These are phyloP conservation scores for Coniochaeta sp. DNA, from an alignment of 2,329 filamentous ascomycete species.

Conservation along the genomic window DNA sequence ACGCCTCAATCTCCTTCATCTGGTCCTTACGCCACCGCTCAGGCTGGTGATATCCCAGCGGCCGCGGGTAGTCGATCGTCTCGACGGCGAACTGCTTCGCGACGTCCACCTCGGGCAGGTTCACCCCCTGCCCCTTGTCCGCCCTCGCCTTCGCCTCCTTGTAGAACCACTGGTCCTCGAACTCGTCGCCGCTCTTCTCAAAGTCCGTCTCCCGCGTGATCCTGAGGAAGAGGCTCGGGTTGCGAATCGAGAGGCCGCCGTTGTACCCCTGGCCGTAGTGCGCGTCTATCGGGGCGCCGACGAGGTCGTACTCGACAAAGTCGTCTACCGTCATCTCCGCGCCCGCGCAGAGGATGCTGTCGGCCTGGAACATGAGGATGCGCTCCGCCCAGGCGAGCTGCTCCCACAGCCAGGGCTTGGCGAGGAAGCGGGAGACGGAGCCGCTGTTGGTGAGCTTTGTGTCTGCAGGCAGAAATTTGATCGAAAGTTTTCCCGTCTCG, in stretches of 20 bases:
- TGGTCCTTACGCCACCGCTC: conserved; percentile 15
- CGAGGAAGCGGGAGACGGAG: conserved; percentile 28
- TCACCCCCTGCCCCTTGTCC: conserved; percentile 5
- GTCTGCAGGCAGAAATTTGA: conserved; percentile 28
- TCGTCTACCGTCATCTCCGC: conserved; percentile 22
- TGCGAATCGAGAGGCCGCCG: conserved; percentile 24
- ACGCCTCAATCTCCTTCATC: conserved; percentile 18
- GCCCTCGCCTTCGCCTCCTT: conserved; percentile 13
- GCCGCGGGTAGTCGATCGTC: conserved; percentile 15
- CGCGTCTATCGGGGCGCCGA: conserved; percentile 21
- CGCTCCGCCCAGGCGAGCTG: conserved; percentile 24
- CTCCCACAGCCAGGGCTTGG: conserved; percentile 28
- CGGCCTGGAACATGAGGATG: conserved; percentile 30
- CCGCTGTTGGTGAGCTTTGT: conserved; percentile 24
- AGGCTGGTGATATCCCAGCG: conserved; percentile 20
- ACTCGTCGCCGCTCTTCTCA: conserved; percentile 8
- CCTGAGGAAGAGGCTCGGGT: conserved; percentile 16
- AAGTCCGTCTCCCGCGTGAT: conserved; percentile 9
- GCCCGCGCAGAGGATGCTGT: conserved; percentile 28
- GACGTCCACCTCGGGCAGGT: conserved; percentile 14
- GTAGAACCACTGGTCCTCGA: conserved; percentile 21
- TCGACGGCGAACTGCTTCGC: conserved; percentile 19
- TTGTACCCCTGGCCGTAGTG: conserved; percentile 20
- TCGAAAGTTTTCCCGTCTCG: conserved; percentile 22
- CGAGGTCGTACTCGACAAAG: conserved; percentile 26